These are phyloP conservation scores for Mycena rosella DNA, from an alignment of 768 basidiomycete species.

Conservation along the genomic window DNA sequence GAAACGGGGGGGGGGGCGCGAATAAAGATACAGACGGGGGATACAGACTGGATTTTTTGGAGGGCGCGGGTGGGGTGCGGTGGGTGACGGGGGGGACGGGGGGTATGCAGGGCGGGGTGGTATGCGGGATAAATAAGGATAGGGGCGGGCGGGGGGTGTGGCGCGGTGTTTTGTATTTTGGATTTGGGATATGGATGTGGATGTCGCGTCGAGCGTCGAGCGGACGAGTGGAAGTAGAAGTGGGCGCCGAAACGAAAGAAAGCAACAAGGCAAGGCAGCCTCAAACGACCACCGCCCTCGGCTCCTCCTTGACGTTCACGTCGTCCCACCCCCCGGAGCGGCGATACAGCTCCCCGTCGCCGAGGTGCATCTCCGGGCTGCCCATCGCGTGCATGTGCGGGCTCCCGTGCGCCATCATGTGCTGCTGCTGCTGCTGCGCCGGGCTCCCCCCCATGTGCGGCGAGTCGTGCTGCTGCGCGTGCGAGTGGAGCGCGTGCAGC, in stretches of 20 bases:
- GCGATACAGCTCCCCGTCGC: slow-evolving; percentile 21
- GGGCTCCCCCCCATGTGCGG: too few relatives aligned
- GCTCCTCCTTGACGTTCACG: slow-evolving; percentile 37
- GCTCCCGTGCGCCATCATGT: background rate
- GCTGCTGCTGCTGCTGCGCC: background rate
- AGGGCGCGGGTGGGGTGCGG: too few relatives aligned
- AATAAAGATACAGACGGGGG: background rate
- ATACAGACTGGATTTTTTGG: too few relatives aligned
- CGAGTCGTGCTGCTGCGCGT: background rate
- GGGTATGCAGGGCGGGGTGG: background rate
- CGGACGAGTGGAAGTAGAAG: background rate
- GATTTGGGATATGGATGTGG: too few relatives aligned
- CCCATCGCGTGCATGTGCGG: too few relatives aligned
- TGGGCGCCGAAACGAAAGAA: too few relatives aligned
- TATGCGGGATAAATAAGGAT: too few relatives aligned
- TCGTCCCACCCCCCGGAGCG: background rate
- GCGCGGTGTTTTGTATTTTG: too few relatives aligned
- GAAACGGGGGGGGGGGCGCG: background rate
- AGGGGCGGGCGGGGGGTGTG: too few relatives aligned
- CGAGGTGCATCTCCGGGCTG: background rate
- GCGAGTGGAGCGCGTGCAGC: background rate
- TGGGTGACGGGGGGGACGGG: too few relatives aligned
- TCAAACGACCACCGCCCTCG: slow-evolving; percentile 24
- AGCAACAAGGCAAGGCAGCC: background rate
- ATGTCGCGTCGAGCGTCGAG: too few relatives aligned